Conservation (phyloP, 2,329 filamentous ascomycete species). For the Aschersonia sp. region DNA sequence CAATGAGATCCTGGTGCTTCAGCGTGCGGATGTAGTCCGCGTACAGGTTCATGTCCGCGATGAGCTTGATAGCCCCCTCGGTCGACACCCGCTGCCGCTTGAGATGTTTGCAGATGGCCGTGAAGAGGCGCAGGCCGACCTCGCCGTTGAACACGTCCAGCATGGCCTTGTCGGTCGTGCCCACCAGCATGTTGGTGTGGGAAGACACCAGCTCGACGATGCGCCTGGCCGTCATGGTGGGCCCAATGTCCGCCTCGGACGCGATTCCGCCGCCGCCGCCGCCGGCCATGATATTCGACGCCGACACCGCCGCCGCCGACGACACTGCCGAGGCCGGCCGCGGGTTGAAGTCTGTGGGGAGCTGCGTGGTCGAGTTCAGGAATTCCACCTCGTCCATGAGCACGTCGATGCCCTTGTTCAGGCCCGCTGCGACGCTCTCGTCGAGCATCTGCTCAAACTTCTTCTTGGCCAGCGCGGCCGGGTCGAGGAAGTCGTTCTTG, state of each 20-base stretch:
- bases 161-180: constrained; percentile 94
- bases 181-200: constrained; percentile 84
- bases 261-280: constrained; percentile 15
- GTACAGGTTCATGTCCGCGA: constrained; percentile 94
- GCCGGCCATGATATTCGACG: constrained; percentile 6
- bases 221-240: constrained; percentile 62
- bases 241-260: constrained; percentile 37
- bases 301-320: constrained; percentile 5
- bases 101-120: constrained; percentile 87
- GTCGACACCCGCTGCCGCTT: constrained; percentile 90
- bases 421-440: constrained; percentile 83
- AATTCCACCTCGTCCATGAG: constrained; percentile 98
- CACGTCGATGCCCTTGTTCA: constrained; percentile 96
- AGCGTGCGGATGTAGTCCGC: constrained; percentile 71
- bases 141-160: constrained; percentile 98
- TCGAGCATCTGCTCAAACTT: constrained; percentile 98
- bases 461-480: constrained; percentile 88
- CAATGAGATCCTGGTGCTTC: constrained; percentile 66
- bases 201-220: constrained; percentile 76
- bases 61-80: constrained; percentile 79
- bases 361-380: constrained; percentile 76
- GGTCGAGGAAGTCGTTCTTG: constrained; percentile 86
- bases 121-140: constrained; percentile 84
- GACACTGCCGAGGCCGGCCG: constrained; percentile 14
- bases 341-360: constrained; percentile 83